Base-by-base conservation (phyloP, 2,329 filamentous ascomycete genomes). In the Xylaria sp. region DNA sequence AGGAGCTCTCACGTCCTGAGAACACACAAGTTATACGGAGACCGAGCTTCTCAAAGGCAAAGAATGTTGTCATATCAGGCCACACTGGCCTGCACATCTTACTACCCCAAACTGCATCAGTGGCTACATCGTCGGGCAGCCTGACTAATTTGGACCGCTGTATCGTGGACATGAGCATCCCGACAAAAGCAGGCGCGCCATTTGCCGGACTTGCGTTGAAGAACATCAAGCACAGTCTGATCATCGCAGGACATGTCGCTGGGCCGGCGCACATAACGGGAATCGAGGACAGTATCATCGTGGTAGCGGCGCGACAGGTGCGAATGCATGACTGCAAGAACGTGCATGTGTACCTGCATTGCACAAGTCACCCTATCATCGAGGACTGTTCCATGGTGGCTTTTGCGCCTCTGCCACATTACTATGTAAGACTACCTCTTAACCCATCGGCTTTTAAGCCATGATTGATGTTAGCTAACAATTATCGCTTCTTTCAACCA, bases 241-340 rank as follows among this genome's bases (percentile, higher is more conserved):
- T 99, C 30, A 77, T 97, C 11, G 89, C 88, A 46, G 92, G 92
- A 0, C 83, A 85, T 58, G 89, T 97, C 4, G 80, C 82, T 47
- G 94, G 94, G 0, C 85, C 94, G 0, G 86, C 88, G 7, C 93
- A 97, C 71, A 83, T 97, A 55, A 97, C 93, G 0, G 82, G 80
- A 0, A 77, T 96, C 1, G 77, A 80, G 54, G 79, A 91, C 67
- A 90, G 87, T 63, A 83, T 91, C n/a, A 74, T 96, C 11, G 85
- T 97, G 0, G 85, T 96, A 2, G 81, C 84, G 5, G 89, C 90
- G 55, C 83, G 89, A n/a, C 94, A 99, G 74, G 91, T 96, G 68
- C 84, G 94, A 19, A 93, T 99, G 78, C 94, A 99, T 72, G 89
- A 93, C 65, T 95, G 91, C 70, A 80, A 78, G 50, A 83, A 92